Percentiles rank a stretch among this genome's conserved stretches.
Conservation (phyloP, 2,329 filamentous ascomycete genomes). For the Fusarium avenaceum region DNA sequence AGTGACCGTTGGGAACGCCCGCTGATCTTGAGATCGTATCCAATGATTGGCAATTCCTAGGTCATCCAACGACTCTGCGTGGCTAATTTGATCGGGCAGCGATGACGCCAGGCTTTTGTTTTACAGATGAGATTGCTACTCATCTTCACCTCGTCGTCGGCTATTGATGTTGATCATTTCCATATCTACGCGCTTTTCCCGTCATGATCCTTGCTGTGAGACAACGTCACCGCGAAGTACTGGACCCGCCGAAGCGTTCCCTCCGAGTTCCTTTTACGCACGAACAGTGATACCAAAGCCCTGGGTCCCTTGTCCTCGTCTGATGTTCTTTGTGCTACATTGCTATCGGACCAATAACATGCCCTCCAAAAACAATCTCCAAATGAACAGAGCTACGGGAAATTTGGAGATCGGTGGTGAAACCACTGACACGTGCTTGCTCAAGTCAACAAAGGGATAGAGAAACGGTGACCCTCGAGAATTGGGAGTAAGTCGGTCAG, state of each 20-base stretch:
- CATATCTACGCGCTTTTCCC: conserved; percentile 3
- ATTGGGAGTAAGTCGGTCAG: conserved; percentile 6
- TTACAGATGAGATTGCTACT: conserved; percentile 27
- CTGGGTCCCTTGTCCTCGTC: conserved; percentile 24
- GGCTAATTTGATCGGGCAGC: conserved; percentile 32
- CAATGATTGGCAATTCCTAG: conserved; percentile 23
- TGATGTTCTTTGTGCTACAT: conserved; percentile 3
- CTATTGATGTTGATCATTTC: conserved; percentile 14
- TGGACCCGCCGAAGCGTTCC: conserved; percentile 10
- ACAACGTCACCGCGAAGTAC: conserved; percentile 17
- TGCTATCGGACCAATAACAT: conserved; percentile 37
- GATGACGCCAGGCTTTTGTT: conserved; percentile 29
- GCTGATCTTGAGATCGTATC: conserved; percentile 12
- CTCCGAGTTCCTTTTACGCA: conserved; percentile 2
- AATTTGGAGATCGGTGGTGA: conserved; percentile 30
- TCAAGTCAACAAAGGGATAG: conserved; percentile 6
- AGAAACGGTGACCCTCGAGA: neutral
- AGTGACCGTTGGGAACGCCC: conserved; percentile 33
- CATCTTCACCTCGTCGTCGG: conserved; percentile 6
- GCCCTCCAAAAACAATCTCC: conserved; percentile 26
- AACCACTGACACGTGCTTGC: conserved; percentile 31
- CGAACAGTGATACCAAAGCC: neutral
- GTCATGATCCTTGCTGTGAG: conserved; percentile 14
- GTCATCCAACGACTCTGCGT: conserved; percentile 1
- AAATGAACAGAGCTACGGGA: conserved; percentile 25